These are phyloP conservation scores for Rutstroemia sp. DNA, from an alignment of 2,329 filamentous ascomycete species.

Conservation along the genomic window DNA sequence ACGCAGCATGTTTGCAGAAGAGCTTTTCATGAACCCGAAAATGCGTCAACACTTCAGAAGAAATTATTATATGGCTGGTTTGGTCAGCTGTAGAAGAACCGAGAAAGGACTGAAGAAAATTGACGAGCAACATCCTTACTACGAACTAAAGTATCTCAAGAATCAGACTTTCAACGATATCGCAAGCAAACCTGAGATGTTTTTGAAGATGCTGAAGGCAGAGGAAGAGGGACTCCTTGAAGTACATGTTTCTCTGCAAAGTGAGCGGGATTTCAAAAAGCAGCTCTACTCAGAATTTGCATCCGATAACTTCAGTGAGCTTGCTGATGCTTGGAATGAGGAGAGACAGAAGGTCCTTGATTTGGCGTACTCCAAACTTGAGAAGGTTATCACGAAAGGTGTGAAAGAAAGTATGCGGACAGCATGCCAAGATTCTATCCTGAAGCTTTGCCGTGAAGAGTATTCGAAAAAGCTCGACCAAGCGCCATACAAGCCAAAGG, in stretches of 20 bases:
- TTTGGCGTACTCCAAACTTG: slow-evolving; percentile 70
- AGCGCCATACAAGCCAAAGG: slow-evolving; percentile 90
- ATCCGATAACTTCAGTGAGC: slow-evolving; percentile 91
- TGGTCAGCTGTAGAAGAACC: slow-evolving; percentile 81
- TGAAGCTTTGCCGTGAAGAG: slow-evolving; percentile 80
- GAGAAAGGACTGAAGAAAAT: slow-evolving; percentile 92
- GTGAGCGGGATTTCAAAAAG: slow-evolving; percentile 66
- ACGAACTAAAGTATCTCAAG: slow-evolving; percentile 94
- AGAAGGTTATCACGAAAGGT: slow-evolving; percentile 77
- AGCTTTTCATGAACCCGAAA: slow-evolving; percentile 78
- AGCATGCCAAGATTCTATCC: slow-evolving; percentile 86
- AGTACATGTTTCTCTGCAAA: slow-evolving; percentile 70
- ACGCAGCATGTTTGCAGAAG: slow-evolving; percentile 83
- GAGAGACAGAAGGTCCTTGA: slow-evolving; percentile 82
- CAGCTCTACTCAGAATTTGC: slow-evolving; percentile 77
- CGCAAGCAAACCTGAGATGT: slow-evolving; percentile 77
- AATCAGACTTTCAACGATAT: slow-evolving; percentile 81
- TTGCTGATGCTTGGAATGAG: slow-evolving; percentile 91
- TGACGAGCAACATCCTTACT: slow-evolving; percentile 90
- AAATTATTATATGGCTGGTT: slow-evolving; percentile 74
- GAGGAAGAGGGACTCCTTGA: slow-evolving; percentile 91
- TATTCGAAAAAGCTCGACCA: slow-evolving; percentile 89
- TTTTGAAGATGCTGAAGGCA: slow-evolving; percentile 94
- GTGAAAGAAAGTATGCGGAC: slow-evolving; percentile 93
- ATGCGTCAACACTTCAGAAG: slow-evolving; percentile 82